Evolutionary conservation across 352 stramenopile species (phyloP), one percentile per base, ranked within the genome.

Genomic region (Peronospora destructor): DNA sequence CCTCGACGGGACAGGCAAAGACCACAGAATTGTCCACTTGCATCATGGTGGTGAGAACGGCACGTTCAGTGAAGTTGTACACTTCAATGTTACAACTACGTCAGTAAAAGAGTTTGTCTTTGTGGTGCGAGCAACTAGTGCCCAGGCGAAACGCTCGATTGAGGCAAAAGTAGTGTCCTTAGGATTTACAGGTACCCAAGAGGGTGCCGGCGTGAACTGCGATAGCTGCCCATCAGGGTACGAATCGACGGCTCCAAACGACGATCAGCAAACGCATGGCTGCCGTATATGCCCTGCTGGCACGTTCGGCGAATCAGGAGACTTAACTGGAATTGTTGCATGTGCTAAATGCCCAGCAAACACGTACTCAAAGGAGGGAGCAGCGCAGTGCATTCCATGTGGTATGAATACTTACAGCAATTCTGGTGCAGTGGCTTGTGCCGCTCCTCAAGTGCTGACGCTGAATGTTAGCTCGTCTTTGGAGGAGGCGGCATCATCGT

Each of bases 31-130:
- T 13, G 49, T 85, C 5, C 74, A 86, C 44, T 35, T 90, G 19
- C 38, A 65, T 12, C 79, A 87, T 59, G 78, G 78, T 12, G 59
- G 68, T 6, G 72, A 81, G 36, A 90, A 90, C 43, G 78, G 78
- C 11, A 85, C 73, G 10, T 76, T 78, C 26, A 83, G 19, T 1
- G 65, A 86, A 46, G 19, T 75, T 11, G 63, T 90, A n/a, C 37
- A 53, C 4, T 58, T 90, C 28, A 73, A 84, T 29, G 57, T 84
- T 16, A 85, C 76, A 9, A 61, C 35, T 2, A 40, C 50, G 0
- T 56, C 53, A 6, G 51, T 65, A 0, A 87, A 86, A 39, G 59
- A 82, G 36, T 84, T 89, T 39, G 37, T 56, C 10, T 51, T 89
- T 13, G 69, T 87, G 14, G 51, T 89, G 34, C 77, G 73, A n/a